Base-by-base conservation (phyloP, 139 green algal genomes). In the Spirogloea muscicola region DNA sequence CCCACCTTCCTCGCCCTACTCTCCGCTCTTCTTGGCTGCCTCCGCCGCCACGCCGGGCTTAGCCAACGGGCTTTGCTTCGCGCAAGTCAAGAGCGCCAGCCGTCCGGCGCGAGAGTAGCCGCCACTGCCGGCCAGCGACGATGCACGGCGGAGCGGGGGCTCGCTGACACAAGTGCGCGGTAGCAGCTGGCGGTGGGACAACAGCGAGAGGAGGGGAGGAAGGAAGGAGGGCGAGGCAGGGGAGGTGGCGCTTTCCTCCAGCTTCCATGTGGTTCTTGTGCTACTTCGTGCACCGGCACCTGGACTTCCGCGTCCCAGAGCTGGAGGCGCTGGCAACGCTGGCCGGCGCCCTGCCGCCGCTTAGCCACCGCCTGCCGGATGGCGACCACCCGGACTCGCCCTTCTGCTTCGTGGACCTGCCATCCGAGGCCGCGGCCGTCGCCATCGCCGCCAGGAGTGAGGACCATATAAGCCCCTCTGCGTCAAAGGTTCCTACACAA, bases 291-390 rank as follows among this genome's bases (percentile, higher is more conserved):
- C 72, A 80, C 44, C 62, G 72, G 6, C 65, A 80, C 39, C 72
- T 80, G 10, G 60, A 67, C 72, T 80, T 80, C 37, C 72, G 72
- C 2, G 21, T 78, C 9, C 25, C 70, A 34, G 72, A 80, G 51
- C 7, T 80, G 16, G 67, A 80, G 72, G 48, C 72, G 9, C 48
- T 80, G 29, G 72, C 64, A 9, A 25, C 13, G 13, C 27, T 80
- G 5, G n/a, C 39, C 43, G 72, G 72, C 29, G 31, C 40, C 33
- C 27, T 36, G 9, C 21, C 29, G 34, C 63, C 42, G 27, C 31
- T 79, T 33, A 29, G 65, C 3, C 16, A 31, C 40, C 38, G 33
- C 31, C 39, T 60, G 44, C 72, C 65, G 38, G 16, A 44, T 58
- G 72, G 72, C 27, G 65, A 65, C 25, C 65, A 80, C 49, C 25